Evolutionary conservation across 1,284 basidiomycete species (phyloP).

Genomic region (Meripilus lineatus): DNA sequence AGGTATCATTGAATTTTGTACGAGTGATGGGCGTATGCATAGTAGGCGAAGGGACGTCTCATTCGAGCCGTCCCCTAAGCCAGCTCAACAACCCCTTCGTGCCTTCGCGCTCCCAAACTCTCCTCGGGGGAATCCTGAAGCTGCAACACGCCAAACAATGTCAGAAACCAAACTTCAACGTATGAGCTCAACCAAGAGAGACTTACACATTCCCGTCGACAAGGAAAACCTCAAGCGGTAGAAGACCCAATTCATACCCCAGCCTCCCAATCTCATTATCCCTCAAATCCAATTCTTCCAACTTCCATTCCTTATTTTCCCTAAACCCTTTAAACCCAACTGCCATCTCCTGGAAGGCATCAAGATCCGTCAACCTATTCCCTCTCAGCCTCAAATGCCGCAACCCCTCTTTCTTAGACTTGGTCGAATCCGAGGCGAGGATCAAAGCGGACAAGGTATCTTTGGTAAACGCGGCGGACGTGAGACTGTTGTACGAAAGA

Average conservation of each 20-base stretch:
- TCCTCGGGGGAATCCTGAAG: slow-evolving; percentile 73
- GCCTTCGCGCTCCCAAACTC: slow-evolving; percentile 79
- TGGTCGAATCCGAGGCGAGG: slow-evolving; percentile 25
- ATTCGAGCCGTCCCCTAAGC: slow-evolving; percentile 68
- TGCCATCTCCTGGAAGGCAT: slow-evolving; percentile 56
- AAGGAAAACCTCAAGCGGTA: slow-evolving; percentile 72
- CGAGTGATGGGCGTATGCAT: too few species aligned
- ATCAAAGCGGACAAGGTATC: slow-evolving; percentile 45
- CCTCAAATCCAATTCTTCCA: slow-evolving; percentile 74
- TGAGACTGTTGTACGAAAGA: slow-evolving; percentile 67
- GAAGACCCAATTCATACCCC: slow-evolving; percentile 60
- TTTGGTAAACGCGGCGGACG: slow-evolving; percentile 43
- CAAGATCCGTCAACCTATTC: slow-evolving; percentile 55
- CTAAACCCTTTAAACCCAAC: slow-evolving; percentile 60
- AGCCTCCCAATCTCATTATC: slow-evolving; percentile 73
- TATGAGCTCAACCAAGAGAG: slow-evolving; percentile 1
- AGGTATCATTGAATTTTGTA: too few species aligned
- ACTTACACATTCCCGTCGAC: slow-evolving; percentile 82
- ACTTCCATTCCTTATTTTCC: slow-evolving; percentile 60
- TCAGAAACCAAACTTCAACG: neutral
- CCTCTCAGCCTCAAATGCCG: slow-evolving; percentile 62
- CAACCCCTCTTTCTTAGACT: slow-evolving; percentile 42
- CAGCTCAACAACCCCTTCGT: slow-evolving; percentile 75
- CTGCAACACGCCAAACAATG: slow-evolving; percentile 29
- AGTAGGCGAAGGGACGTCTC: too few species aligned